A percentile compares a stretch with the other conserved stretches of the same genome.
phyloP scores from a whole-genome alignment of 176 grass and related monocot genomes.

The Elaeis guineensis region DNA sequence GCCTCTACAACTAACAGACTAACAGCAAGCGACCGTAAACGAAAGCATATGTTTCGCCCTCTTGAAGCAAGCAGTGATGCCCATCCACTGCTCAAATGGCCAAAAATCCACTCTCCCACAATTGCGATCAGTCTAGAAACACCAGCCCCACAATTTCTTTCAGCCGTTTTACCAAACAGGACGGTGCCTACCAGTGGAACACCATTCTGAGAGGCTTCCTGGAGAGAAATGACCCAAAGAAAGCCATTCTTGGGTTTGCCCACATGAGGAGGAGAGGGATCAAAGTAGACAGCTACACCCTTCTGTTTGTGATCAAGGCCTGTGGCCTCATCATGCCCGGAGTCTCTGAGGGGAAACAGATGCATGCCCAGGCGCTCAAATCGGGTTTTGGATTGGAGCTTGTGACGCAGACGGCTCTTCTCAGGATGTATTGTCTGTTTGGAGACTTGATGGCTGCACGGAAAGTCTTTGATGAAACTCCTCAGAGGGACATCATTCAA shows the following conservation, averaged over 20 bases:
- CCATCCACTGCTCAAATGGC: no score
- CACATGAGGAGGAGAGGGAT: constrained; percentile 12
- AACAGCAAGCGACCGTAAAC: no score
- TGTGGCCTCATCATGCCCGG: constrained; percentile 1
- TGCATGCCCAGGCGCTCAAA: constrained; percentile 3
- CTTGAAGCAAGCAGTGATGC: no score
- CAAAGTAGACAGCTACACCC: constrained; percentile 5
- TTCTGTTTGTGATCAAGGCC: constrained; percentile 17
- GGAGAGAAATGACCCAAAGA: constrained; percentile 15
- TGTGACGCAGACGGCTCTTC: constrained; percentile 15
- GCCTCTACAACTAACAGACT: no score
- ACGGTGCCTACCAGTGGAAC: constrained; percentile 5
- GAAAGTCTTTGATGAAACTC: constrained; percentile 42
- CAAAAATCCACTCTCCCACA: no score
- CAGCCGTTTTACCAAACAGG: not conserved
- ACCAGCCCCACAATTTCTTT: no score
- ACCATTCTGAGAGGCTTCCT: constrained; percentile 5
- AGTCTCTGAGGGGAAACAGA: constrained; percentile 1
- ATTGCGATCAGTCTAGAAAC: no score
- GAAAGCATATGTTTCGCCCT: no score
- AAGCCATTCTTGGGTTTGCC: not conserved
- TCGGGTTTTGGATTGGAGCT: not conserved
- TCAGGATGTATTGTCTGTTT: constrained; percentile 13
- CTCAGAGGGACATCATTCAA: constrained; percentile 26
- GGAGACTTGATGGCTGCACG: constrained; percentile 21